Percentiles rank a stretch among this genome's conserved stretches.
Conservation (phyloP, 371 early-diverging fungal species). For the Mortierella sp. region DNA sequence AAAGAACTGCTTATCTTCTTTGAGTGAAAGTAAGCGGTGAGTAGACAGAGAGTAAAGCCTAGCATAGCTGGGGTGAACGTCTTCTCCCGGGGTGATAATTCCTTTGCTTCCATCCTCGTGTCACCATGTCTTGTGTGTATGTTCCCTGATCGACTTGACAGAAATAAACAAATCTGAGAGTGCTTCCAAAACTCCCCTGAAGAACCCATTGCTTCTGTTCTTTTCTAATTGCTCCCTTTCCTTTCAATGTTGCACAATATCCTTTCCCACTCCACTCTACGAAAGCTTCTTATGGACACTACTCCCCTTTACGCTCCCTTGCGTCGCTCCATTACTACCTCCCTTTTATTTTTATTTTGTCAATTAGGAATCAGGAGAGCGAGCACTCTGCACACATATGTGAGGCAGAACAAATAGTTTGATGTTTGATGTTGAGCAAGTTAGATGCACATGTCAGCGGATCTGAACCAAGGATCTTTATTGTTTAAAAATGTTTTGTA, state of each 20-base stretch:
- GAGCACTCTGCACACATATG: not conserved
- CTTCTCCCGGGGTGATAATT: too few species aligned
- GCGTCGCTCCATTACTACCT: constrained; percentile 1
- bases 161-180: too few species aligned
- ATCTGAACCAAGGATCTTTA: not conserved
- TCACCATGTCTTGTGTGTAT: not conserved
- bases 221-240: not conserved
- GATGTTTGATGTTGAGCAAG: not conserved
- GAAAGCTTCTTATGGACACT: constrained; percentile 1
- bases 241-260: not conserved
- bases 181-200: too few species aligned
- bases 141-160: not conserved
- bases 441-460: not conserved
- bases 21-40: too few species aligned
- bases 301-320: constrained; percentile 16
- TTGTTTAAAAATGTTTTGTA: not conserved
- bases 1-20: too few species aligned
- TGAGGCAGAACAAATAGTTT: not conserved
- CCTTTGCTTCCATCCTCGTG: not conserved
- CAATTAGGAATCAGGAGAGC: not conserved
- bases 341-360: not conserved
- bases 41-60: not conserved
- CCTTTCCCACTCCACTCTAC: not conserved
- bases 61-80: not conserved
- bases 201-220: not conserved